Base-by-base conservation (phyloP, 2,329 filamentous ascomycete species). In the Aureobasidium zeae region DNA sequence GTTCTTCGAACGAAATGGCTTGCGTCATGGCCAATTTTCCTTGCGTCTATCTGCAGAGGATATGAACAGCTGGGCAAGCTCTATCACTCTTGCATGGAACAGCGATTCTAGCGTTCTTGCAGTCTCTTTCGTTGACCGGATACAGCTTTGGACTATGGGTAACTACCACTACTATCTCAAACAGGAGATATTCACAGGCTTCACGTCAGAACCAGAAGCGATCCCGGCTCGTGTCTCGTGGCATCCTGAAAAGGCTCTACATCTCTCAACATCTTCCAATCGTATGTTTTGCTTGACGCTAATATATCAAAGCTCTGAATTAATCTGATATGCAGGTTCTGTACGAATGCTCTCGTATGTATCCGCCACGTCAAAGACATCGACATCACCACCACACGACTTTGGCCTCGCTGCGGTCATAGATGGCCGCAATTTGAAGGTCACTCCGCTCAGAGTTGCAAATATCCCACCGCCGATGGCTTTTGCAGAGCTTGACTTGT, bases 91-190 rank as follows among this genome's bases (percentile, higher is more conserved):
- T 11, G 73, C 76, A 35, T 98, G 91, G 91, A 98, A 95, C 57
- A 73, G 78, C 4, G 89, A 98, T 59, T 98, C 91, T 0, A 89
- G 81, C 1, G 86, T 94, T 1, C 71, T 98, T 33, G 87, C 89
- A 5, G 80, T 95, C n/a, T 71, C 76, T 1, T 77, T 88, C 53
- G 68, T 70, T 22, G 76, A 87, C 51, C 74, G 77, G 45, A 67
- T 91, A n/a, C 91, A 98, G 58, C 68, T 98, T 1, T 98, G 91
- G 91, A 94, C 87, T 1, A 94, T 83, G 73, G 84, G 86, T 15
- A 98, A 98, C 61, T 98, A 98, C 54, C 86, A 96, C 59, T 98
- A 91, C 76, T 96, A 96, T 61, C 71, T 98, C 12, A 98, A 98
- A 66, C 87, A 94, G 60, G 87, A 95, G 58, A 71, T 95, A 5